These are phyloP conservation scores for Prunus davidiana DNA, from an alignment of 306 rosid species.

Conservation along the genomic window DNA sequence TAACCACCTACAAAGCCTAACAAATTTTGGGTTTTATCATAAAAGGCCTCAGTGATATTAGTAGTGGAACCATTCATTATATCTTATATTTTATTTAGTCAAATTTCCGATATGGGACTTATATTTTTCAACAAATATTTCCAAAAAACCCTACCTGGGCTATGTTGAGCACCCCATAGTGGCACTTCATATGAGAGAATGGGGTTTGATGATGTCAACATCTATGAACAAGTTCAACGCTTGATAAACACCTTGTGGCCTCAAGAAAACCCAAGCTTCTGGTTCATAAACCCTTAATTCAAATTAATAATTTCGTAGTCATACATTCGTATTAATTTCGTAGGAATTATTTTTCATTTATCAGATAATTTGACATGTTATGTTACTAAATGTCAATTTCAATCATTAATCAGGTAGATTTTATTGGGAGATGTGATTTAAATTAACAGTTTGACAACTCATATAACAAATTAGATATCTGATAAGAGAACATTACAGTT, in stretches of 20 bases:
- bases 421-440: too few species aligned
- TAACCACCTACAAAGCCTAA: too few species aligned
- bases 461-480: too few species aligned
- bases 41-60: too few species aligned
- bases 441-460: too few species aligned
- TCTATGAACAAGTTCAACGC: slow-evolving; percentile 37
- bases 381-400: background rate
- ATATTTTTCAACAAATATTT: background rate
- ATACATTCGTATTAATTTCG: background rate
- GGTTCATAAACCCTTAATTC: slow-evolving; percentile 21
- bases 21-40: too few species aligned
- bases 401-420: background rate
- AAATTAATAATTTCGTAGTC: background rate
- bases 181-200: slow-evolving; percentile 64
- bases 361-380: background rate
- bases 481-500: too few species aligned
- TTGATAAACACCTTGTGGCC: slow-evolving; percentile 47
- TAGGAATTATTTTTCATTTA: background rate
- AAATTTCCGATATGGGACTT: too few species aligned
- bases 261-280: slow-evolving; percentile 48
- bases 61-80: too few species aligned
- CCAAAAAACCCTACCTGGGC: slow-evolving; percentile 59
- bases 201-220: slow-evolving; percentile 51
- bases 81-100: too few species aligned
- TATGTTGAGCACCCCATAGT: slow-evolving; percentile 56